Percentiles rank a stretch among this genome's conserved stretches.
Conservation (phyloP, 108 stramenopile species). For the Stephanodiscus minutulus region DNA sequence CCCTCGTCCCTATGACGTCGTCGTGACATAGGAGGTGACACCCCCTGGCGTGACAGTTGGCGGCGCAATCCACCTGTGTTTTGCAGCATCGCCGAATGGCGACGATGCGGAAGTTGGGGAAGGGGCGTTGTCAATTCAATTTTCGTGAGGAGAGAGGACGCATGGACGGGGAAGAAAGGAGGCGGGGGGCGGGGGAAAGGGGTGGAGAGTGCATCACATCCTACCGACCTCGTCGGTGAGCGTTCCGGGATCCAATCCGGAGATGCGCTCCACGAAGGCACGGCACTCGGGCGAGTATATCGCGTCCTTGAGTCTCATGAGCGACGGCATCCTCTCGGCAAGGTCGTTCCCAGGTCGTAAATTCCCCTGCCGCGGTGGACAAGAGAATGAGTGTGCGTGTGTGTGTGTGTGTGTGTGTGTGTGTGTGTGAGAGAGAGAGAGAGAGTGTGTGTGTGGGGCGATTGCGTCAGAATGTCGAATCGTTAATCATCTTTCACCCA, state of each 20-base stretch:
- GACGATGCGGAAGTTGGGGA: not conserved
- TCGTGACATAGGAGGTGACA: slow-evolving; percentile 98
- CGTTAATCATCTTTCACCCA: too few species aligned
- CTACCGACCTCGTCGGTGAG: slow-evolving; percentile 60
- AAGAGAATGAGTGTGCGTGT: not conserved
- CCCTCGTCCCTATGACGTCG: slow-evolving; percentile 94
- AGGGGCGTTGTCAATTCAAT: too few species aligned
- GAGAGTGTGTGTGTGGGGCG: too few species aligned
- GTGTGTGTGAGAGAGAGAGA: not conserved
- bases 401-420: slow-evolving; percentile 33
- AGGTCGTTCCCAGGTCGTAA: slow-evolving; percentile 39
- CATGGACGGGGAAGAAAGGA: not conserved
- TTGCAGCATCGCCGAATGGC: not conserved
- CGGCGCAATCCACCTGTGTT: slow-evolving; percentile 86
- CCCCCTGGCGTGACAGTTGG: slow-evolving; percentile 91
- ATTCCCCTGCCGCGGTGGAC: slow-evolving; percentile 44
- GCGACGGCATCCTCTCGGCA: slow-evolving; percentile 59
- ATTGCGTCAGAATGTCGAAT: too few species aligned
- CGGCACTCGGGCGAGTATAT: slow-evolving; percentile 89
- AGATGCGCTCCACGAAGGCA: slow-evolving; percentile 71
- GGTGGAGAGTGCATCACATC: not conserved
- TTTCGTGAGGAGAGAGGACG: too few species aligned
- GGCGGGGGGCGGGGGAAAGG: not conserved
- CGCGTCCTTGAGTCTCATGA: slow-evolving; percentile 79
- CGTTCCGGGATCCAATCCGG: slow-evolving; percentile 70